Percentiles rank a stretch among this genome's conserved stretches.
These are phyloP conservation scores for Hyaloscypha bicolor DNA, from an alignment of 495 filamentous ascomycete species.

Conservation along the genomic window DNA sequence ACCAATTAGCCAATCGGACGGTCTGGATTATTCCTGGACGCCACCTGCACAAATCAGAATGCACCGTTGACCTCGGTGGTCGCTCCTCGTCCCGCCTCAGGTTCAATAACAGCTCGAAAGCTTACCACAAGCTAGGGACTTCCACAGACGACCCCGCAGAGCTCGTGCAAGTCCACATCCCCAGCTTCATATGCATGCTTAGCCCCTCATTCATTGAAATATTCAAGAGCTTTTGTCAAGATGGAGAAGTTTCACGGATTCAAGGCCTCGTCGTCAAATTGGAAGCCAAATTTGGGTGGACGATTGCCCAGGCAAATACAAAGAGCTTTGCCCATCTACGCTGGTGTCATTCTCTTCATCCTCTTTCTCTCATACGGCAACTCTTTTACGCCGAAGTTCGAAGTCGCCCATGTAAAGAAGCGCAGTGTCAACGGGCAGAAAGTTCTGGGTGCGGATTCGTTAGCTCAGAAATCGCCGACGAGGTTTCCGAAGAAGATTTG, in stretches of 20 bases:
- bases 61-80: background rate
- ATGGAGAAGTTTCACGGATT: background rate
- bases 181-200: background rate
- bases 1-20: background rate
- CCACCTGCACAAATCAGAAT: background rate
- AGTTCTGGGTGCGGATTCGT: constrained; percentile 19
- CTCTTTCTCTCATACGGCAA: background rate
- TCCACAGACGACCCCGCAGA: background rate
- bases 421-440: background rate
- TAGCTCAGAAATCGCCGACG: background rate
- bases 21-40: background rate
- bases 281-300: background rate
- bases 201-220: background rate
- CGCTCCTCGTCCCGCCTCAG: background rate
- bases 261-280: background rate
- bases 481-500: constrained; percentile 59
- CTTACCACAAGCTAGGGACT: background rate
- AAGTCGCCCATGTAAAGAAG: background rate
- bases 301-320: constrained; percentile 15
- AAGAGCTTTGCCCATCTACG: constrained; percentile 12
- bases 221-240: background rate
- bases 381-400: background rate
- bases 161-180: background rate
- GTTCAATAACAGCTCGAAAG: background rate
- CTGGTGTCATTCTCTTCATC: background rate